These are phyloP conservation scores for Akanthomyces lecanii DNA, from an alignment of 2,329 filamentous ascomycete species.

Conservation along the genomic window DNA sequence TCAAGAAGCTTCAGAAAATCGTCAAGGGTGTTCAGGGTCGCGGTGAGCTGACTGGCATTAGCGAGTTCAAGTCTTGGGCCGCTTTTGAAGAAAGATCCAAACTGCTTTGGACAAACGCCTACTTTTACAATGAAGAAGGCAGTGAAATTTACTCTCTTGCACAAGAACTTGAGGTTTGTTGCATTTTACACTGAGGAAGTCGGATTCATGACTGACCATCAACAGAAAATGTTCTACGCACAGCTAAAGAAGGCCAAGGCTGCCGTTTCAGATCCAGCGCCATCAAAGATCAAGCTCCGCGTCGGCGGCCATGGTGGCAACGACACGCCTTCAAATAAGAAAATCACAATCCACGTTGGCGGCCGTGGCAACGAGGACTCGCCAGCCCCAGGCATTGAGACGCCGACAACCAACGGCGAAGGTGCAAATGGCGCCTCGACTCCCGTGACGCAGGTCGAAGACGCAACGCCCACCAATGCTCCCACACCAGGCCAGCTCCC, in stretches of 20 bases:
- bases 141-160: slow-evolving; percentile 79
- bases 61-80: slow-evolving; percentile 76
- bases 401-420: slow-evolving; percentile 30
- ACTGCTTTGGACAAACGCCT: slow-evolving; percentile 82
- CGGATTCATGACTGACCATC: slow-evolving; percentile 17
- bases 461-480: not conserved
- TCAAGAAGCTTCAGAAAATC: slow-evolving; percentile 72
- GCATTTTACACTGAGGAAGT: not conserved
- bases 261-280: slow-evolving; percentile 65
- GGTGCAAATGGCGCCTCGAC: slow-evolving; percentile 2
- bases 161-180: slow-evolving; percentile 68
- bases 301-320: slow-evolving; percentile 50
- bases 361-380: slow-evolving; percentile 53
- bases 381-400: slow-evolving; percentile 39
- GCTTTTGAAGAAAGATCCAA: slow-evolving; percentile 75
- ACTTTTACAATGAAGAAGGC: slow-evolving; percentile 85
- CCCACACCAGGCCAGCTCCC: slow-evolving; percentile 2
- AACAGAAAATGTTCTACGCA: slow-evolving; percentile 64
- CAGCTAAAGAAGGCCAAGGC: slow-evolving; percentile 68
- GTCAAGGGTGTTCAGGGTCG: slow-evolving; percentile 70
- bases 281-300: slow-evolving; percentile 78
- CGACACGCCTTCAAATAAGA: slow-evolving; percentile 48
- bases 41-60: slow-evolving; percentile 56
- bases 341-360: slow-evolving; percentile 69
- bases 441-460: slow-evolving; percentile 7